Evolutionary conservation across 148 eudicot genomes (phyloP).

Genomic region (Diospyros kaki): DNA sequence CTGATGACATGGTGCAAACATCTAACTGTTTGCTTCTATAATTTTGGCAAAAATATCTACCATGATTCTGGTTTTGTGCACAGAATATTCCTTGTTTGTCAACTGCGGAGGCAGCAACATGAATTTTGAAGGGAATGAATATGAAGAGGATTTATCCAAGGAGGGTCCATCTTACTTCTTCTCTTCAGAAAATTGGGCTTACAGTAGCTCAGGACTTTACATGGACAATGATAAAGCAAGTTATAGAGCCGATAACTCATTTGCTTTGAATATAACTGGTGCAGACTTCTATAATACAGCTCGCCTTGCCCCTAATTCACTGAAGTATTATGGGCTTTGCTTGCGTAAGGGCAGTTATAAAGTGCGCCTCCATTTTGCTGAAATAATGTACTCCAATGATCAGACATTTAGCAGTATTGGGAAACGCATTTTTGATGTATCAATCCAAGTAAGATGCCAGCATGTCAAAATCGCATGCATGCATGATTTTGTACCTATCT

Average conservation of each 20-base stretch:
- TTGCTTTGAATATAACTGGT: constrained; percentile 40
- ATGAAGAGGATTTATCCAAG: constrained; percentile 36
- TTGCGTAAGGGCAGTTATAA: constrained; percentile 55
- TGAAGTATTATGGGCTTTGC: constrained; percentile 71
- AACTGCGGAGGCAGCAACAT: constrained; percentile 50
- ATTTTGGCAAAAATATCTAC: not conserved
- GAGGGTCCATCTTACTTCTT: constrained; percentile 53
- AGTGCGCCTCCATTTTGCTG: constrained; percentile 76
- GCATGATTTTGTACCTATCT: not conserved
- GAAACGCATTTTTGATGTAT: constrained; percentile 63
- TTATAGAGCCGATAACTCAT: constrained; percentile 27
- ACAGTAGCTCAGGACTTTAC: constrained; percentile 58
- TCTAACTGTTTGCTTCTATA: not conserved
- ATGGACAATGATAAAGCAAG: constrained; percentile 20
- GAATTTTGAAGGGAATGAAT: constrained; percentile 31
- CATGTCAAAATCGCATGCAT: not conserved
- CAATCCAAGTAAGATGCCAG: constrained; percentile 49
- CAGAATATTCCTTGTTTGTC: constrained; percentile 62
- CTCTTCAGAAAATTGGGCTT: constrained; percentile 59
- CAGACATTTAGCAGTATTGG: constrained; percentile 54
- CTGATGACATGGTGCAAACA: constrained; percentile 2
- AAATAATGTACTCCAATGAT: constrained; percentile 51
- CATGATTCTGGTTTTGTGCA: constrained; percentile 3
- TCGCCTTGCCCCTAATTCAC: constrained; percentile 62
- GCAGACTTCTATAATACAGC: constrained; percentile 50